These are phyloP conservation scores for Cordyceps cateniannulata DNA, from an alignment of 2,329 filamentous ascomycete species.

Conservation along the genomic window DNA sequence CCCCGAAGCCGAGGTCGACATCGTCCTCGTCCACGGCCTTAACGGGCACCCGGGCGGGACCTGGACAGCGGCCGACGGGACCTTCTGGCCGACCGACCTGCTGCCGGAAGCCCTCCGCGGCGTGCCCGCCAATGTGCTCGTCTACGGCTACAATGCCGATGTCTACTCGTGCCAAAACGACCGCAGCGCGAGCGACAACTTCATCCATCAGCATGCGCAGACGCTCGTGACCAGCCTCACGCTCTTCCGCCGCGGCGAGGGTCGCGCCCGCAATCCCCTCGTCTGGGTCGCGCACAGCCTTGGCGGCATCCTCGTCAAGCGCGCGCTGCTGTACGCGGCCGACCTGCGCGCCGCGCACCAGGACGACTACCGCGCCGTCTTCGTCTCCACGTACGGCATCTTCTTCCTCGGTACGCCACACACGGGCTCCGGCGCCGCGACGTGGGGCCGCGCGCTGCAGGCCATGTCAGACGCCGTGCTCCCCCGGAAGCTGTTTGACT, in stretches of 20 bases:
- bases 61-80: slow-evolving; percentile 50
- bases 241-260: slow-evolving; percentile 53
- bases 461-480: slow-evolving; percentile 59
- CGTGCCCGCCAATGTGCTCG: slow-evolving; percentile 56
- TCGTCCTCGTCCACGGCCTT: slow-evolving; percentile 65
- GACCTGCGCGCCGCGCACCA: slow-evolving; percentile 53
- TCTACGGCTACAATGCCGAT: slow-evolving; percentile 71
- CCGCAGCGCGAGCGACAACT: slow-evolving; percentile 56
- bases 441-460: slow-evolving; percentile 62
- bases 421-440: slow-evolving; percentile 59
- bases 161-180: slow-evolving; percentile 42
- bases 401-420: slow-evolving; percentile 75
- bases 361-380: slow-evolving; percentile 61
- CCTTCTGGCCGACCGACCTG: slow-evolving; percentile 65
- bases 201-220: slow-evolving; percentile 65
- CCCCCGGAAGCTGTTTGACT: slow-evolving; percentile 60
- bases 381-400: slow-evolving; percentile 68
- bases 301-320: slow-evolving; percentile 66
- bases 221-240: slow-evolving; percentile 58
- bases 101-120: slow-evolving; percentile 53
- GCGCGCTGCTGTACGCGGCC: slow-evolving; percentile 60
- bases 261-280: slow-evolving; percentile 56
- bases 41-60: slow-evolving; percentile 61
- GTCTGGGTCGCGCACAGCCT: slow-evolving; percentile 72
- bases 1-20: slow-evolving; percentile 53